A percentile compares a stretch with the other conserved stretches of the same genome.
These are phyloP conservation scores for Alisma plantagoaquatica DNA, from an alignment of 106 monocot species.

Conservation along the genomic window DNA sequence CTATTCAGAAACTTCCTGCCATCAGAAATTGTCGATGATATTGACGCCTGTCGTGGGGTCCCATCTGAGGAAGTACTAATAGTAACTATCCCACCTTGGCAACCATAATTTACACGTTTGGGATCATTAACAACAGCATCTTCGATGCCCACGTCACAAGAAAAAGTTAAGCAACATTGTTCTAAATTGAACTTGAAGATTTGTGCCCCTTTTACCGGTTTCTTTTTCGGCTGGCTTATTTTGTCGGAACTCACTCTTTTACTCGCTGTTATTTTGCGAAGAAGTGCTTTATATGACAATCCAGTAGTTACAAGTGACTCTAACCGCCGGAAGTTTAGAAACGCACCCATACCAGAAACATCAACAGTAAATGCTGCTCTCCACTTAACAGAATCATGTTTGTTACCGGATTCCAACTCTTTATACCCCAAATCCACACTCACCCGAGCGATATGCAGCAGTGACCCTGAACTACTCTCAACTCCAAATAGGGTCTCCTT, in stretches of 20 bases:
- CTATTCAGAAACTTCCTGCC: constrained; percentile 51
- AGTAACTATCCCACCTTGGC: constrained; percentile 65
- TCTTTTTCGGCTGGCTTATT: constrained; percentile 28
- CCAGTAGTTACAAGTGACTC: constrained; percentile 48
- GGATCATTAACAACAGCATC: constrained; percentile 74
- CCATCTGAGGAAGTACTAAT: constrained; percentile 66
- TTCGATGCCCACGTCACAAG: constrained; percentile 54
- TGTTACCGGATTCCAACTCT: constrained; percentile 43
- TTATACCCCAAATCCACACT: constrained; percentile 65
- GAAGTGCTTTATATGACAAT: constrained; percentile 44
- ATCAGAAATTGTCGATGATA: constrained; percentile 32
- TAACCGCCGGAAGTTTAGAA: constrained; percentile 47
- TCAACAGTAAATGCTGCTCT: constrained; percentile 44
- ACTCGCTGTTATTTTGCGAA: constrained; percentile 31
- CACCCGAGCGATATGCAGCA: constrained; percentile 57
- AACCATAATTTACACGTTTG: constrained; percentile 93
- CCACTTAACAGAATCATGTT: constrained; percentile 18
- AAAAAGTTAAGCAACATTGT: constrained; percentile 56
- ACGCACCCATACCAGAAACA: constrained; percentile 56
- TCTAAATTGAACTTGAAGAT: constrained; percentile 61
- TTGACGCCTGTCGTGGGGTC: constrained; percentile 55
- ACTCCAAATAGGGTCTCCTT: constrained; percentile 61
- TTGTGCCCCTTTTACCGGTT: constrained; percentile 30
- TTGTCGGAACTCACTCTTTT: constrained; percentile 34
- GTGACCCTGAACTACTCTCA: constrained; percentile 49